Base-by-base conservation (phyloP, 495 filamentous ascomycete species). In the Talaromyces liani region DNA sequence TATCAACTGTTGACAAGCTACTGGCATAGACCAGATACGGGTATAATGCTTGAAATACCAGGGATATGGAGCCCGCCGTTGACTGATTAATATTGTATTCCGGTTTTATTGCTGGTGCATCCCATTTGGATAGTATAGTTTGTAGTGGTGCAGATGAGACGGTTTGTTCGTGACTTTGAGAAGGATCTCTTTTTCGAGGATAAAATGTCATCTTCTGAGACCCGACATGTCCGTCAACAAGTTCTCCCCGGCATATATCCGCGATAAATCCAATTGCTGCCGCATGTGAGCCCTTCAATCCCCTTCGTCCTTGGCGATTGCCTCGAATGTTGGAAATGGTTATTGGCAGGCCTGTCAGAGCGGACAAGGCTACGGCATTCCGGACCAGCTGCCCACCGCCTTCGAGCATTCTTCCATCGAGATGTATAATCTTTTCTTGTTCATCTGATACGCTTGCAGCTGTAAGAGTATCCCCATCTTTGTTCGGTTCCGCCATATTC, bases 311-410 rank as follows among this genome's bases (percentile, higher is more conserved):
- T n/a, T 63, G 45, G 36, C 92, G 78, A 56, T 89, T 92, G 20
- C 85, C 90, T 18, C 92, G 82, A 18, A 94, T 86, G 66, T 90
- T 69, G 31, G 82, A 75, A 54, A 96, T 86, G 49, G 79, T 78
- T 55, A 96, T 77, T 6, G 91, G 84, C 7, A 75, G 80, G 5
- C 79, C 74, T 7, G 87, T 88, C 6, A 95, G 77, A 0, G 89
- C 84, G 0, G 91, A 85, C 1, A 96, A 73, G 9, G 82, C 83
- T 33, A 90, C 73, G 1, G 90, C 89, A 51, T 90, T 80, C 54
- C 92, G 84, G 31, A 94, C 81, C 1, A 96, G 77, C 71, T 96
- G 91, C 8, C 91, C 92, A 33, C 91, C 92, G 41, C 92, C 91
- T 77, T 95, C 92, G 12, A 93, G 89, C 1, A 84, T 89, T 53